Conservation (phyloP, 2,329 filamentous ascomycete genomes). For the Alternaria tenuissima region DNA sequence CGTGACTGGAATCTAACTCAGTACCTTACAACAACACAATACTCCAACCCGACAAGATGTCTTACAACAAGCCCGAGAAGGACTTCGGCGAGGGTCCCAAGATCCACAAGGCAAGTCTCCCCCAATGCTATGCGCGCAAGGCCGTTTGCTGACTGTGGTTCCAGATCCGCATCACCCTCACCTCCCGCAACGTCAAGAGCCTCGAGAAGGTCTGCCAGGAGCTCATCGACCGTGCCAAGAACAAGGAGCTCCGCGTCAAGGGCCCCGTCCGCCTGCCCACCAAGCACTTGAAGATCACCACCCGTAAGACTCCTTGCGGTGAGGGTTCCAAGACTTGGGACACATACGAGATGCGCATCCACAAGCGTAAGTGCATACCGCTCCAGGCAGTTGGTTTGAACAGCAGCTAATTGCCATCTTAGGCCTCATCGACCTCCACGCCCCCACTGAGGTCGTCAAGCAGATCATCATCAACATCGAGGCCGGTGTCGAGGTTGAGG, state of each 20-base stretch:
- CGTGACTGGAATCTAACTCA: conserved; percentile 54
- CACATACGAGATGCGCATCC: conserved; percentile 97
- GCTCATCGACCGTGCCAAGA: conserved; percentile 97
- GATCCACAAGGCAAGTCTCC: conserved; percentile 72
- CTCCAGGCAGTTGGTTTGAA: background rate
- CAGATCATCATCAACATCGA: conserved; percentile 97
- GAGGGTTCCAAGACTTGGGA: conserved; percentile 99
- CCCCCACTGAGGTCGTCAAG: conserved; percentile 97
- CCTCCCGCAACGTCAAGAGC: conserved; percentile 89
- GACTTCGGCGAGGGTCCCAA: conserved; percentile 90
- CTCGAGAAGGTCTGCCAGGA: conserved; percentile 92
- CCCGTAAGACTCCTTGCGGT: conserved; percentile 99
- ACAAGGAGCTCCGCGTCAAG: conserved; percentile 98
- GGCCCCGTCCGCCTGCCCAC: conserved; percentile 96
- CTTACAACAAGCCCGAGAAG: conserved; percentile 85
- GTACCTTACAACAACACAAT: conserved; percentile 29
- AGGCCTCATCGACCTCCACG: conserved; percentile 91
- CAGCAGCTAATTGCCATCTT: conserved; percentile 1
- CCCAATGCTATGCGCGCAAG: background rate
- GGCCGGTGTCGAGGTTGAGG: conserved; percentile 91
- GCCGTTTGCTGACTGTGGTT: background rate
- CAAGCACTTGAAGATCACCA: conserved; percentile 96
- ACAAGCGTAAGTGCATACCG: conserved; percentile 74
- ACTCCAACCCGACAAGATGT: conserved; percentile 41
- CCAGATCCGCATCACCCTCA: conserved; percentile 93